phyloP scores from a whole-genome alignment of 1,139 yeast species.

The Nakaseomyces uthaithaninus region DNA sequence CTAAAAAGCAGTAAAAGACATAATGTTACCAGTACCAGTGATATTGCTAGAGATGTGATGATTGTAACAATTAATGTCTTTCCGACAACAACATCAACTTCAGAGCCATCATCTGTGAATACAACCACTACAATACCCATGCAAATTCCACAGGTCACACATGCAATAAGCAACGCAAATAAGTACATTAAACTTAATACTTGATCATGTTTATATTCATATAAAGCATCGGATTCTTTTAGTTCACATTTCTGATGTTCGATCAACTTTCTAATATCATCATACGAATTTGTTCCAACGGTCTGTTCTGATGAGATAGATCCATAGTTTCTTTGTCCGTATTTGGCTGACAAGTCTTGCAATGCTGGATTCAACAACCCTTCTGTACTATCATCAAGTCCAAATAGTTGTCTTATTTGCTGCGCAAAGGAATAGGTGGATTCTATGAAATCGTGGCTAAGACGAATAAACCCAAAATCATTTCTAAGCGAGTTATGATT shows the following conservation, averaged over 20 bases:
- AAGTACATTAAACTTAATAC: constrained; percentile 42
- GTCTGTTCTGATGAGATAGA: constrained; percentile 8
- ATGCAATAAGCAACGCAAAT: constrained; percentile 37
- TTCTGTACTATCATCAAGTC: constrained; percentile 6
- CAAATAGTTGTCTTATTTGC: constrained; percentile 13
- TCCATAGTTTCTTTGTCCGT: constrained; percentile 7
- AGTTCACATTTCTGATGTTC: constrained; percentile 16
- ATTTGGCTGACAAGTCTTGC: constrained; percentile 8
- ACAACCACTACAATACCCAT: constrained; percentile 38
- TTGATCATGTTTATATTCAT: constrained; percentile 36
- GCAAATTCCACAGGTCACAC: constrained; percentile 41
- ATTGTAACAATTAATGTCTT: constrained; percentile 17
- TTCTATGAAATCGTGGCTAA: constrained; percentile 23
- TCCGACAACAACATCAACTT: constrained; percentile 22
- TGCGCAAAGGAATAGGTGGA: constrained; percentile 18
- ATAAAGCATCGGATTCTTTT: constrained; percentile 20
- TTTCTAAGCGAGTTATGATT: constrained; percentile 8
- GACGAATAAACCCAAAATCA: constrained; percentile 22
- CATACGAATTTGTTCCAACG: constrained; percentile 14
- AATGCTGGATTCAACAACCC: neutral
- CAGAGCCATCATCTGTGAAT: constrained; percentile 29
- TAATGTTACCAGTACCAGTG: constrained; percentile 33
- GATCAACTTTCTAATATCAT: constrained; percentile 20
- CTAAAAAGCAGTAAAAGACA: constrained; percentile 38
- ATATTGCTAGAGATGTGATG: constrained; percentile 31